Percentiles rank a stretch among this genome's conserved stretches.
These are phyloP conservation scores for Dovyalis caffra DNA, from an alignment of 345 rosid species.

Conservation along the genomic window DNA sequence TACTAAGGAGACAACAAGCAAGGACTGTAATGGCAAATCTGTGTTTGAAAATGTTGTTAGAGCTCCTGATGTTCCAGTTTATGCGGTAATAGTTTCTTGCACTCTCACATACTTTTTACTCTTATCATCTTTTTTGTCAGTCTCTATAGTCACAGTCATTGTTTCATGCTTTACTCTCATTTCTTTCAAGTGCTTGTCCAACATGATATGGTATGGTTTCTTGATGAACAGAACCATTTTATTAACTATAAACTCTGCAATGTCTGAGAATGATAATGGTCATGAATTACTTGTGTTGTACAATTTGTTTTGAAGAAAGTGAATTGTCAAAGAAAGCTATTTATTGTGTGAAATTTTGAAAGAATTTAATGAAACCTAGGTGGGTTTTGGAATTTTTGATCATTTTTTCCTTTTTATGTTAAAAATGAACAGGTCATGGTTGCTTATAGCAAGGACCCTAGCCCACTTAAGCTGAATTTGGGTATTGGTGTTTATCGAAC, in stretches of 20 bases:
- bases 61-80: slow-evolving; percentile 48
- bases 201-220: background rate
- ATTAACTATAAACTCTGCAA: background rate
- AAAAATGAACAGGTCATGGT: slow-evolving; percentile 57
- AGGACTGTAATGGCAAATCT: slow-evolving; percentile 21
- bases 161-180: background rate
- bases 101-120: background rate
- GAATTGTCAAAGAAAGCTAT: background rate
- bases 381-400: background rate
- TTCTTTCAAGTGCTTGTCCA: background rate
- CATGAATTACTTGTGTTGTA: background rate
- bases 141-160: background rate
- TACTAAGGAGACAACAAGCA: background rate
- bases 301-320: no score
- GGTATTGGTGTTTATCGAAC: slow-evolving; percentile 89
- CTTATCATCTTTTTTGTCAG: background rate
- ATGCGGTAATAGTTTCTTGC: slow-evolving; percentile 30
- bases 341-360: no score
- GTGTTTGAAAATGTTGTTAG: slow-evolving; percentile 32
- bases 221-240: background rate
- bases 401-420: background rate
- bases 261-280: background rate
- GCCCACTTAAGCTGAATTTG: slow-evolving; percentile 79
- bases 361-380: no score
- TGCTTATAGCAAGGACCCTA: slow-evolving; percentile 78